Evolutionary conservation across 768 basidiomycete genomes (phyloP), one percentile per base, ranked within the genome.

Genomic region (Fibroporia radiculosa): DNA sequence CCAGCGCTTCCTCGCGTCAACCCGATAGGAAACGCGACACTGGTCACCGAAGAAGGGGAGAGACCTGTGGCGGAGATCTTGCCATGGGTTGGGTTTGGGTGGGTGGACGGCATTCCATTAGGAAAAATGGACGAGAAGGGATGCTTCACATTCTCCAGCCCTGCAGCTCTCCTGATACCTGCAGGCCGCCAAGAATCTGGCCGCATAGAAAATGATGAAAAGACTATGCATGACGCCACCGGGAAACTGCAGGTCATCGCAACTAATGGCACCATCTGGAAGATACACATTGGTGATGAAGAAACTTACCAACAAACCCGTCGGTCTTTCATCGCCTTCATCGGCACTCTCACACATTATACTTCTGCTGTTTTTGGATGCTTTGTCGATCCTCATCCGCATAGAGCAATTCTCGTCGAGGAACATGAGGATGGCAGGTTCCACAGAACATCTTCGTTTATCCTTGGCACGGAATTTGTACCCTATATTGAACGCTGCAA

Each of bases 1-100:
- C 45, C 45, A 16, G 45, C 35, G 27, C 28, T 46, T 22, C 45
- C 45, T 3, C 16, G 40, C 28, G 40, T 37, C 22, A 36, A 14
- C 12, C 33, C 37, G 10, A 35, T 16, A 13, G 43, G 33, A n/a
- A 23, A 4, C 7, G 43, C 29, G 19, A 16, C 24, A 1, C 23
- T 36, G 20, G 20, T 2, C 4, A 33, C 22, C 6, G 26, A 35
- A 11, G 43, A 22, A 7, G 37, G 37, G 6, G 6, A 18, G 5
- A 18, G 37, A 24, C 14, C 16, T 8, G 37, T 39, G 6, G 14
- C 14, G 33, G 43, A 44, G 20, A 4, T 44, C 18, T n/a, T 27
- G 33, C 14, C 25, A n/a, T 19, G 31, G 3, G 27, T 19, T 5
- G 40, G 31, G n/a, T 3, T 13, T 2, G 12, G 24, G 7, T 16